Percentiles rank a stretch among this genome's conserved stretches.
phyloP scores from a whole-genome alignment of 2,329 filamentous ascomycete species.

The Didymella segeticola region DNA sequence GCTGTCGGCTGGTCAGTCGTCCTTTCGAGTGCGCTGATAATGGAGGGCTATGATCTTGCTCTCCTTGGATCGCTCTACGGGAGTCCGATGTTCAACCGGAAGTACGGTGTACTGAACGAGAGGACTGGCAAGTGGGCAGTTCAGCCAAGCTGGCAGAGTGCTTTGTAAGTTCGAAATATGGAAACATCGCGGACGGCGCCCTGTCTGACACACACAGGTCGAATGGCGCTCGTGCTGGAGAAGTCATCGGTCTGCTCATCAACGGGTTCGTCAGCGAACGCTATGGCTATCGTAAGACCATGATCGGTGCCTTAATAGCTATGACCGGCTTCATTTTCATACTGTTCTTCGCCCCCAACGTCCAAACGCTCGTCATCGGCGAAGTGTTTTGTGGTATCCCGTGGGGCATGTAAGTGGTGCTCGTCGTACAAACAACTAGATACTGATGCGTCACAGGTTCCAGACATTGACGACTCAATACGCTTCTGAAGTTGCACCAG shows the following conservation, averaged over 20 bases:
- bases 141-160: conserved; percentile 54
- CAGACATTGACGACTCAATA: conserved; percentile 56
- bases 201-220: conserved; percentile 25
- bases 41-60: conserved; percentile 86
- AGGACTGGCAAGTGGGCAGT: conserved; percentile 48
- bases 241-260: conserved; percentile 53
- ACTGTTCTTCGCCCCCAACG: conserved; percentile 54
- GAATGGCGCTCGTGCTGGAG: conserved; percentile 54
- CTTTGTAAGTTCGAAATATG: conserved; percentile 36
- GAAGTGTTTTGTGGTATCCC: conserved; percentile 55
- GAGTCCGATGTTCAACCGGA: conserved; percentile 52
- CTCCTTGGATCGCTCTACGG: conserved; percentile 78
- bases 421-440: neutral
- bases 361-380: conserved; percentile 50
- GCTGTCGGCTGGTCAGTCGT: conserved; percentile 82
- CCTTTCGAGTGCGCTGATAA: conserved; percentile 84
- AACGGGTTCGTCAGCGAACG: conserved; percentile 53
- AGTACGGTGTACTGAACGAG: conserved; percentile 49
- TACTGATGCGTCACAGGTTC: conserved; percentile 30
- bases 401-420: conserved; percentile 47
- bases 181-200: neutral
- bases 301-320: conserved; percentile 50
- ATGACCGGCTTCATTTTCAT: conserved; percentile 54
- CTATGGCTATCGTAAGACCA: conserved; percentile 53
- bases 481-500: conserved; percentile 68